Conservation (phyloP, 148 eudicot genomes). For the Vaccinium darrowii region DNA sequence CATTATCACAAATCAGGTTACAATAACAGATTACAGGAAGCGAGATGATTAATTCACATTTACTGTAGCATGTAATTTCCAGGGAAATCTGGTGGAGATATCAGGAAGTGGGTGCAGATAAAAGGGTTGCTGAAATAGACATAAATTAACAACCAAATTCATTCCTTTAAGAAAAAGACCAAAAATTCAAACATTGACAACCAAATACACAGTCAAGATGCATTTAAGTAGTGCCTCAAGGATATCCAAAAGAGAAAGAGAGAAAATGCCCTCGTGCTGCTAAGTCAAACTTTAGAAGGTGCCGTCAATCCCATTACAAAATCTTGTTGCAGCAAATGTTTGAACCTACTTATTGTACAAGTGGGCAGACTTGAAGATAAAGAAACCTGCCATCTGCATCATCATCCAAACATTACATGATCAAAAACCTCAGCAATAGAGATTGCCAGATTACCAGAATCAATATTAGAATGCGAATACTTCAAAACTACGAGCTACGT, state of each 20-base stretch:
- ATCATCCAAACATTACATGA: slow-evolving; percentile 4
- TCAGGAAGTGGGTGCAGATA: neutral
- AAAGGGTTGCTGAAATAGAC: neutral
- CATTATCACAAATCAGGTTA: too few relatives aligned
- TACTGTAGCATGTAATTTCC: neutral
- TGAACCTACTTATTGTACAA: slow-evolving; percentile 66
- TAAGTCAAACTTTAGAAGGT: neutral
- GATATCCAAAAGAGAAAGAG: neutral
- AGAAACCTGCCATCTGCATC: slow-evolving; percentile 87
- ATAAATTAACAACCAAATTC: neutral
- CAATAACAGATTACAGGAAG: too few relatives aligned
- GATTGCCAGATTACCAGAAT: neutral
- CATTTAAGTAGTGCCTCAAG: neutral
- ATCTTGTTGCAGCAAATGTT: neutral
- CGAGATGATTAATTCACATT: too few relatives aligned
- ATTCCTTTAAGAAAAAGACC: neutral
- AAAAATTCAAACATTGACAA: neutral
- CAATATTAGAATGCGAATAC: neutral
- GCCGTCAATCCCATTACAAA: neutral
- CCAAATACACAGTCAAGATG: neutral
- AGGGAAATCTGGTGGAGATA: neutral
- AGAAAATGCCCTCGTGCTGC: neutral
- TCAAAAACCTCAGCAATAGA: slow-evolving; percentile 1
- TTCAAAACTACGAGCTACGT: neutral
- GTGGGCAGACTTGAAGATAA: slow-evolving; percentile 30